Conservation (phyloP, 176 grass and related monocot genomes). For the Oryza officinalis region DNA sequence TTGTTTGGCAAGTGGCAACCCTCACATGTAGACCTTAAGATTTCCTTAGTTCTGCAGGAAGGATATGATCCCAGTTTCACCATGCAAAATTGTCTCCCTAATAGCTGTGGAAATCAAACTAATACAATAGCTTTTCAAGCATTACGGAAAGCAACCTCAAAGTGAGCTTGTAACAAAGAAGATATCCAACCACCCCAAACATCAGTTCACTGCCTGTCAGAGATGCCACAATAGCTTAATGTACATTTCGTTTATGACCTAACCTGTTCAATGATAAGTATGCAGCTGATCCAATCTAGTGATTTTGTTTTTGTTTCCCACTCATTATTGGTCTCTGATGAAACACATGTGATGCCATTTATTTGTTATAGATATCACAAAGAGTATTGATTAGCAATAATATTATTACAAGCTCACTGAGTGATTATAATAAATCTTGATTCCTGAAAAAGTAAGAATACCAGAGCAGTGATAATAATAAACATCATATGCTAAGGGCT, state of each 20-base stretch:
- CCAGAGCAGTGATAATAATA: not conserved
- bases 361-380: not conserved
- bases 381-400: not conserved
- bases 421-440: not conserved
- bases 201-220: not conserved
- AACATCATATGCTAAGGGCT: not conserved
- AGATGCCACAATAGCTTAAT: not conserved
- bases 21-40: not conserved
- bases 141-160: not conserved
- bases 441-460: constrained; percentile 9
- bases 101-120: not conserved
- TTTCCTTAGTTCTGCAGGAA: not conserved
- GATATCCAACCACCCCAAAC: not conserved
- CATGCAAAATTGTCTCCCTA: not conserved
- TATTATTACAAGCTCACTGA: not conserved
- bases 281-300: not conserved
- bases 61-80: not conserved
- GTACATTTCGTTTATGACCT: not conserved
- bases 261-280: not conserved
- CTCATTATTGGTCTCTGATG: not conserved
- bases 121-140: not conserved
- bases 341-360: not conserved
- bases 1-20: not conserved
- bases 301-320: constrained; percentile 3
- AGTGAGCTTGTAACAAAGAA: not conserved